A percentile compares a stretch with the other conserved stretches of the same genome.
phyloP scores from a whole-genome alignment of 2,329 filamentous ascomycete species.

The Aureobasidium sp. region DNA sequence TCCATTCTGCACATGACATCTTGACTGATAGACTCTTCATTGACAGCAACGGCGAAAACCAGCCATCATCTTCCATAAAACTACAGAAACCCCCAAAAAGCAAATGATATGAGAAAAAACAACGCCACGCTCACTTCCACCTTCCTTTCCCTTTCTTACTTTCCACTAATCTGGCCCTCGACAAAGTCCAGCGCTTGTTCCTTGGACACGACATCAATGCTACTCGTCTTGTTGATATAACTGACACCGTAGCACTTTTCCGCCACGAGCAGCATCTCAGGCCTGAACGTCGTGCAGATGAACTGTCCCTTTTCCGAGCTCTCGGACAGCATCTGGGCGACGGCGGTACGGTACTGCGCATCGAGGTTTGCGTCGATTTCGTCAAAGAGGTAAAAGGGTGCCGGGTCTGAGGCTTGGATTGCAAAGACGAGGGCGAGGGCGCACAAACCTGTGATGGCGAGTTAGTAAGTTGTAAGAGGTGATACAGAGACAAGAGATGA shows the following conservation, averaged over 20 bases:
- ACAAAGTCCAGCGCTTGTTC: slow-evolving; percentile 91
- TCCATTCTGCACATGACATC: not conserved
- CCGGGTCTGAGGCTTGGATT: slow-evolving; percentile 95
- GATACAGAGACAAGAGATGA: slow-evolving; percentile 15
- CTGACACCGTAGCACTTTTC: slow-evolving; percentile 98
- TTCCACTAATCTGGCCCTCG: slow-evolving; percentile 60
- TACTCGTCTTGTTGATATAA: slow-evolving; percentile 86
- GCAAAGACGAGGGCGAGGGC: slow-evolving; percentile 97
- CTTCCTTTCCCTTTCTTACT: slow-evolving; percentile 9
- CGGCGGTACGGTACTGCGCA: slow-evolving; percentile 93
- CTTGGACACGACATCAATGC: slow-evolving; percentile 79
- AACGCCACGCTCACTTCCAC: not conserved
- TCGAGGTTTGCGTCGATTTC: slow-evolving; percentile 98
- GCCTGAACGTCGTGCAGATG: slow-evolving; percentile 97
- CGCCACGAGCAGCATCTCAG: slow-evolving; percentile 90
- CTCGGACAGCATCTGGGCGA: slow-evolving; percentile 75
- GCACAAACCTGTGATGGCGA: slow-evolving; percentile 61
- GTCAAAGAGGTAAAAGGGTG: slow-evolving; percentile 98
- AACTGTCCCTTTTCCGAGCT: slow-evolving; percentile 60
- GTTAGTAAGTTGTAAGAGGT: not conserved
- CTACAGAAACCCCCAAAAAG: not conserved
- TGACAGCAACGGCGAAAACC: not conserved
- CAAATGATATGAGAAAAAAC: not conserved
- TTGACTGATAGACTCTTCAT: not conserved
- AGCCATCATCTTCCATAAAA: not conserved